These are phyloP conservation scores for Leccinum pachyderme DNA, from an alignment of 1,284 basidiomycete species.

Conservation along the genomic window DNA sequence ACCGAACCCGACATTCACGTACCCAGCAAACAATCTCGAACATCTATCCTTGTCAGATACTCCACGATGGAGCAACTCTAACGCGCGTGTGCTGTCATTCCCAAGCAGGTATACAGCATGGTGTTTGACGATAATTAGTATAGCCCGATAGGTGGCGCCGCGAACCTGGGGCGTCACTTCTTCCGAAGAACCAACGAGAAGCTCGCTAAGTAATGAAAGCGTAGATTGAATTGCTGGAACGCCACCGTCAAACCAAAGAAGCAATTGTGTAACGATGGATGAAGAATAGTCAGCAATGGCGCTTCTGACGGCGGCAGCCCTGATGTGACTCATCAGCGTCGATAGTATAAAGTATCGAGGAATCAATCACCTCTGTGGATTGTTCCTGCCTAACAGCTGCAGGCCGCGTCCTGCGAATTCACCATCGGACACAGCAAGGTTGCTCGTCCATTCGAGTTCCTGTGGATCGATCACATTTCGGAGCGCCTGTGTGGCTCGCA, in stretches of 20 bases:
- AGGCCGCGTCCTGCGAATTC: conserved; percentile 38
- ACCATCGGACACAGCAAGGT: conserved; percentile 36
- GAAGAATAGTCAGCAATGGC: conserved; percentile 26
- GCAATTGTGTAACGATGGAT: conserved; percentile 15
- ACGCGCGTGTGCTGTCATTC: conserved; percentile 22
- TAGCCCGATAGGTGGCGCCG: conserved; percentile 42
- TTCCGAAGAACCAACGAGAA: conserved; percentile 47
- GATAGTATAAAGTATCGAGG: not conserved
- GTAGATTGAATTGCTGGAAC: conserved; percentile 27
- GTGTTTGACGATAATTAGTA: conserved; percentile 49
- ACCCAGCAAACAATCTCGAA: conserved; percentile 70
- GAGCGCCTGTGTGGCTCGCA: conserved; percentile 25
- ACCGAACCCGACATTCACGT: conserved; percentile 22
- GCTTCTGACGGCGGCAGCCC: conserved; percentile 18
- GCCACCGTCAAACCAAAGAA: conserved; percentile 7
- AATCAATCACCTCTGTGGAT: conserved; percentile 41
- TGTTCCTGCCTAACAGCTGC: conserved; percentile 36
- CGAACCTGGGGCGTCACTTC: conserved; percentile 48
- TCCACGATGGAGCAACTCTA: conserved; percentile 45
- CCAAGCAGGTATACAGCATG: conserved; percentile 41
- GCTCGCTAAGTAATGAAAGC: conserved; percentile 22
- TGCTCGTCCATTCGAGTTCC: conserved; percentile 46
- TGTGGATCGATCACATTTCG: conserved; percentile 42
- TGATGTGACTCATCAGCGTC: conserved; percentile 12
- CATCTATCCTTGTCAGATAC: conserved; percentile 54